Evolutionary conservation across 352 stramenopile species (phyloP), one percentile per base, ranked within the genome.

Genomic region (Globisporangium acanthophoron): DNA sequence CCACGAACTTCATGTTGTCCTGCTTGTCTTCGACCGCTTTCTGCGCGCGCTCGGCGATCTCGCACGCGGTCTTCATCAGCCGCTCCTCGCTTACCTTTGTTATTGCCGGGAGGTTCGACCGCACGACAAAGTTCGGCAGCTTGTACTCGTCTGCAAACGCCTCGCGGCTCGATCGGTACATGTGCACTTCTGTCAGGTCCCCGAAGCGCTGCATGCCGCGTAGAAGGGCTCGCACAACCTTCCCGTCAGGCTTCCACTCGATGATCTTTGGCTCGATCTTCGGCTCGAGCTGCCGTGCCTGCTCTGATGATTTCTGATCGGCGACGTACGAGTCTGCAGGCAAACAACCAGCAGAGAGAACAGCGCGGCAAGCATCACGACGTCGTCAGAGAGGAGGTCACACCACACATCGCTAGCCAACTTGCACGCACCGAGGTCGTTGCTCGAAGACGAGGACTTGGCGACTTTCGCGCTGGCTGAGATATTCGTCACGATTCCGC

Each of bases 71-170:
- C 46, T 72, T 70, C 1, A 82, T 49, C 20, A 94, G 61, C 47
- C 62, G 61, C 11, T 90, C 81, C 16, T 75, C 77, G 3, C 76
- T 64, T 37, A 80, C 62, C 54, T 88, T 90, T 9, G 80, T 88
- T 15, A 69, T 62, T 1, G 66, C 57, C 21, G 66, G 66, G 5
- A 94, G 58, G 60, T 82, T 87, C 20, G 83, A 74, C 1, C 85
- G 79, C 20, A 80, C 66, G 33, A 94, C 68, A 66, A 92, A 94
- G 52, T 71, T 92, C 1, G 78, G 71, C 61, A 88, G 73, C 35
- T 85, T 87, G 62, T 82, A 87, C 60, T 92, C 82, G 52, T 94
- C 85, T 11, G 79, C 75, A 50, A 90, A 94, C 49, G 76, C 72
- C 29, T 70, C 68, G 51, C 70, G 69, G 31, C 74, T 70, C 18